Evolutionary conservation across 345 rosid genomes (phyloP).

Genomic region (Linum tenue): DNA sequence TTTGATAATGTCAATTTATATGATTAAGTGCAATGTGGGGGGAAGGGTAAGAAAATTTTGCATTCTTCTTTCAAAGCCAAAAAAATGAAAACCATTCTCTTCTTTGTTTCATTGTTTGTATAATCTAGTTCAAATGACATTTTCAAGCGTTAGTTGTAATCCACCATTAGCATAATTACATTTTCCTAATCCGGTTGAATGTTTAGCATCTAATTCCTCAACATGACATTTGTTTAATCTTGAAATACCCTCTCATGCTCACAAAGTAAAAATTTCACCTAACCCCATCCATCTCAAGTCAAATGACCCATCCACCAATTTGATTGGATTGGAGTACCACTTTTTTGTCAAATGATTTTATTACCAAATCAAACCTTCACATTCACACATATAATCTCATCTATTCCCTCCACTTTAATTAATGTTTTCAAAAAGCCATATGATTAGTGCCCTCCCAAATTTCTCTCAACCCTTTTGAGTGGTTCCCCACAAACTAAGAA

Average conservation of each 20-base stretch:
- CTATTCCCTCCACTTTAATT: not conserved
- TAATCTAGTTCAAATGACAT: too few species aligned
- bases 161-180: not conserved
- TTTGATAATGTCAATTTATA: too few species aligned
- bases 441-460: not conserved
- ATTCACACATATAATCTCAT: not conserved
- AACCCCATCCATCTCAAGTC: too few species aligned
- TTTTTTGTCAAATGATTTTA: not conserved
- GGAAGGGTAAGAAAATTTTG: too few species aligned
- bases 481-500: constrained; percentile 10
- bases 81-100: not conserved
- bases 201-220: not conserved
- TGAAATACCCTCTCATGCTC: too few species aligned
- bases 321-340: not conserved
- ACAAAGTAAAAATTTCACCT: too few species aligned
- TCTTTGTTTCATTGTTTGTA: not conserved
- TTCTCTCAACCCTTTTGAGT: constrained; percentile 1
- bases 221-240: not conserved
- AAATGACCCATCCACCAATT: not conserved
- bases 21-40: too few species aligned
- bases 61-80: too few species aligned
- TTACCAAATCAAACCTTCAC: not conserved
- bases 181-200: not conserved
- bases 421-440: not conserved
- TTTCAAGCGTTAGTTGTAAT: not conserved